Base-by-base conservation (phyloP, 495 filamentous ascomycete genomes). In the Penicillium steckii region DNA sequence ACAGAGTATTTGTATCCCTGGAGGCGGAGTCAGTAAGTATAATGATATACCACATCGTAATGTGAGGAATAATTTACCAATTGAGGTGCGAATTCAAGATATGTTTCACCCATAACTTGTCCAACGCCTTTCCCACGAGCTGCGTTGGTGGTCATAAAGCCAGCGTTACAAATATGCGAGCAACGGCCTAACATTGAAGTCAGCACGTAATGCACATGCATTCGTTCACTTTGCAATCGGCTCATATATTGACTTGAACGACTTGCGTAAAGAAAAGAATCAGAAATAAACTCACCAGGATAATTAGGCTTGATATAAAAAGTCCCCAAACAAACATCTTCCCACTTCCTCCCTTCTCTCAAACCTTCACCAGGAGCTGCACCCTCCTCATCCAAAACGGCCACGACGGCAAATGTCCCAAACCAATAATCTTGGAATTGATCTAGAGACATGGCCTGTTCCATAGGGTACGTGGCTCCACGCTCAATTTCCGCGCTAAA, bases 301-400 rank as follows among this genome's bases (percentile, higher is more conserved):
- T 98, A 98, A 75, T 98, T 97, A 30, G 94, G 92, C 75, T 96
- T 97, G 66, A 96, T 85, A 76, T 96, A 98, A 66, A 97, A 98
- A 61, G 90, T 96, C 29, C 94, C 94, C 56, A 97, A 72, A 67
- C 92, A 96, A 58, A 86, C 77, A 53, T 76, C 83, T 54, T 84
- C 80, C 94, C 94, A 98, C 64, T 95, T 84, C 57, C 81, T 78
- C 0, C 77, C 79, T 47, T 74, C 67, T 22, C 50, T 46, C 27
- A 83, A 32, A 7, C 58, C 57, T 17, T 53, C 41, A 12, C 27
- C 33, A 8, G 44, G 41, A 40, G 33, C 42, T 38, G 21, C 43
- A 24, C 18, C 42, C 22, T 52, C 60, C 78, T 75, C 80, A 12
- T 89, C 91, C 3, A 92, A 71, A 2, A 97, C 70, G 80, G 95